Conservation (phyloP, 2,329 filamentous ascomycete species). For the Grosmannia penicillata region DNA sequence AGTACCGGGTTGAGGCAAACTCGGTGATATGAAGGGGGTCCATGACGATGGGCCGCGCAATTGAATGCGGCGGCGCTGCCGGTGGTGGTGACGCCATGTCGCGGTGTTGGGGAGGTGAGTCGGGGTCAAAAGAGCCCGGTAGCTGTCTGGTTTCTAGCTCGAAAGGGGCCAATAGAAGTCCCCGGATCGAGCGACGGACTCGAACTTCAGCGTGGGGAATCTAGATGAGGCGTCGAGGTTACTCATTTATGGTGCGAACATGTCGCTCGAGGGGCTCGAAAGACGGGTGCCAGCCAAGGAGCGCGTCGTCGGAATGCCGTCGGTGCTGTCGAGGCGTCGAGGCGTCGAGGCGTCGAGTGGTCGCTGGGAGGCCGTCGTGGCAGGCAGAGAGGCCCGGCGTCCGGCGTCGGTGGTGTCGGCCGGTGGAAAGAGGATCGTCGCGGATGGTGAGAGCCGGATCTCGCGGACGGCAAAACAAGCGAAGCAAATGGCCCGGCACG, state of each 20-base stretch:
- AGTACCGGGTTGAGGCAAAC: conserved; percentile 51
- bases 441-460: too few species aligned
- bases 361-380: too few species aligned
- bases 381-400: too few species aligned
- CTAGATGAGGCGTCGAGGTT: background rate
- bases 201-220: background rate
- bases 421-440: too few species aligned
- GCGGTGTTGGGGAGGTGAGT: background rate
- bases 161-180: background rate
- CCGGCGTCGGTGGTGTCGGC: too few species aligned
- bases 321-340: too few species aligned
- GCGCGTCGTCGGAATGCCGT: too few species aligned
- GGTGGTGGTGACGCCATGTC: conserved; percentile 8
- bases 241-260: conserved; percentile 4
- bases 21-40: conserved; percentile 50
- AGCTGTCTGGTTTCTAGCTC: background rate
- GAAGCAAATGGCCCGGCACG: too few species aligned
- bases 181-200: conserved; percentile 1
- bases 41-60: conserved; percentile 29
- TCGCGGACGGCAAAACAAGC: too few species aligned
- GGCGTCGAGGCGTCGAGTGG: too few species aligned
- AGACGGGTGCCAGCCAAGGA: too few species aligned
- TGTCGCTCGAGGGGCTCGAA: background rate
- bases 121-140: background rate
- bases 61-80: too few species aligned